Percentiles rank a stretch among this genome's conserved stretches.
Evolutionary conservation across 2,329 filamentous ascomycete genomes (phyloP).

Genomic region (Dothidotthia symphoricarpi): DNA sequence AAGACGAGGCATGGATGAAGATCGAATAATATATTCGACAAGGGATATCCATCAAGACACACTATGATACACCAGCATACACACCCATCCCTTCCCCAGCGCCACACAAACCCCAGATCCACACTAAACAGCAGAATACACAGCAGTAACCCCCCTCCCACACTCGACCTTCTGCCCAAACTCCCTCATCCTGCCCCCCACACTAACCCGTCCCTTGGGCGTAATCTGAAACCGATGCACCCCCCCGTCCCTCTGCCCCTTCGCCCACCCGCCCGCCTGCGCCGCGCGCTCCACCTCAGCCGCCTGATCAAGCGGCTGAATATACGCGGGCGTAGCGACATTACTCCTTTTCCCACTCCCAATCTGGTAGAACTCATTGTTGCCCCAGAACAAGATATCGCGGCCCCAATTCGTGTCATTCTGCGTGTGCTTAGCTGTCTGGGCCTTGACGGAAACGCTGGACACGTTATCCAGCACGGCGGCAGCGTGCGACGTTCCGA

Average conservation of each 20-base stretch:
- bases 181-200: slow-evolving; percentile 68
- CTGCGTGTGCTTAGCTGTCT: slow-evolving; percentile 41
- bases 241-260: slow-evolving; percentile 60
- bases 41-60: too few species aligned
- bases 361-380: slow-evolving; percentile 90
- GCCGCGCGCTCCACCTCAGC: slow-evolving; percentile 48
- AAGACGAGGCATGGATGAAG: too few species aligned
- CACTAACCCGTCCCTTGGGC: slow-evolving; percentile 66
- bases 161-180: slow-evolving; percentile 88
- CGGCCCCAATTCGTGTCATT: slow-evolving; percentile 84
- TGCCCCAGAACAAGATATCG: slow-evolving; percentile 90
- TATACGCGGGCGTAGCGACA: slow-evolving; percentile 70
- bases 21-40: too few species aligned
- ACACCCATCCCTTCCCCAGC: too few species aligned
- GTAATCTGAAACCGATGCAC: slow-evolving; percentile 78
- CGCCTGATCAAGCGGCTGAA: slow-evolving; percentile 69
- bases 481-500: slow-evolving; percentile 76
- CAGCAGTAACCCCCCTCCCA: slow-evolving; percentile 74
- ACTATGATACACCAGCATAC: too few species aligned
- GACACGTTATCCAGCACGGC: slow-evolving; percentile 83
- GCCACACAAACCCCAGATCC: too few species aligned
- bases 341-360: slow-evolving; percentile 90
- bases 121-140: slow-evolving; percentile 64
- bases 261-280: slow-evolving; percentile 12
- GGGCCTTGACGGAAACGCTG: slow-evolving; percentile 56